Base-by-base conservation (phyloP, 2,329 filamentous ascomycete genomes). In the Botryotinia narcissicola region DNA sequence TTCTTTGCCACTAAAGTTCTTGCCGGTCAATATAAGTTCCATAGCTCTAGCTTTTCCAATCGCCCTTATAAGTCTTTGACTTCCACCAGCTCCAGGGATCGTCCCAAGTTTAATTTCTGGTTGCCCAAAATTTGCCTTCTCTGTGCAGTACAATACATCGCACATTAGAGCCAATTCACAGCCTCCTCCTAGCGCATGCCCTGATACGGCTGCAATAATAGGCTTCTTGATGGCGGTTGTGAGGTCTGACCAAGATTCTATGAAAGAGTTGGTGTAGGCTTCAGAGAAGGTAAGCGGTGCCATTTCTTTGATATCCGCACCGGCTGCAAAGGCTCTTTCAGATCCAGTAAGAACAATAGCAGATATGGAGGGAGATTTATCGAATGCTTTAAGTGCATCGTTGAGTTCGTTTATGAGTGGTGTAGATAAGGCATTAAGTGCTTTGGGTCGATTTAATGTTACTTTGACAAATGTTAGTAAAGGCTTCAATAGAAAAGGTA, bases 291-390 rank as follows among this genome's bases (percentile, higher is more conserved):
- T 95, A 57, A 98, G 89, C 75, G 94, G 91, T 44, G 94, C 93
- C 96, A 99, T 99, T 84, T 99, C 96, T 84, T 98, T 98, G 86
- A 99, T 99, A 83, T 99, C 96, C 75, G 96, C 96, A 70, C 96
- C 96, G 62, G 96, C 95, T 44, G 95, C 95, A 81, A 98, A 99
- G 60, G 95, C 95, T 83, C 92, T 94, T 77, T 94, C 87, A 63
- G 92, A 97, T 72, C 96, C 96, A 1, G 96, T 98, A 74, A 99
- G 86, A 74, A 99, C 84, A 78, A 97, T 93, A 78, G 91, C 92
- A 16, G 89, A 89, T 76, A 94, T 91, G 46, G 87, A 86, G 73
- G 91, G 87, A 75, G 92, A 90, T 66, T 86, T 83, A 80, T 95
- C 92, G 84, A 95, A 90, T 74, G 88, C 86, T 75, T 84, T 84